Evolutionary conservation across 192 early-diverging fungal genomes (phyloP), one percentile per base, ranked within the genome.

Genomic region (Ambispora gerdemannii): DNA sequence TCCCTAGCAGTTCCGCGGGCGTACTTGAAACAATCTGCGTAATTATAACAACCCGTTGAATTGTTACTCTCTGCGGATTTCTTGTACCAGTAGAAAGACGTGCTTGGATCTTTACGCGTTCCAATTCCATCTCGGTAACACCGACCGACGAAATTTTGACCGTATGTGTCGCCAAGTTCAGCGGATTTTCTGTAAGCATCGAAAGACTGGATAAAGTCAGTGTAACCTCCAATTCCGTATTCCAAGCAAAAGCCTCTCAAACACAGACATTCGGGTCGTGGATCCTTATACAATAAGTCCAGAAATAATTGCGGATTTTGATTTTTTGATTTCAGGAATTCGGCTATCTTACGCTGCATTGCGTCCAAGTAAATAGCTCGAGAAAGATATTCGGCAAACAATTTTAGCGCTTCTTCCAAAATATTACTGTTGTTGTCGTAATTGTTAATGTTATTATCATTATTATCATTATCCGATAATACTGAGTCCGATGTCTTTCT

Each of bases 61-160:
- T 58, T 58, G 13, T 30, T 30, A 0, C 2, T 11, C 24, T 3
- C 55, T 20, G 55, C 55, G 11, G 55, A 1, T 30, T 30, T 58
- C 24, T 58, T 1, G 2, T 58, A 58, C 55, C 55, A 58, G 20
- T 27, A 4, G 24, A 58, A 58, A 30, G 55, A 20, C 6, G 53
- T 58, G 10, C 24, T 24, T n/a, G 6, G 22, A 58, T 58, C 24
- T 2, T 4, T 58, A 28, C 28, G 22, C 0, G 4, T 58, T 0
- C 55, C 55, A 2, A 58, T 58, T 1, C 55, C 55, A 1, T 58
- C 55, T 58, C 28, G 10, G 2, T 58, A 58, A 58, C 55, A 58
- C 13, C 6, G 4, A 0, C 55, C 55, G 1, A 58, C 10, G 24
- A 30, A 20, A 20, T 24, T 24, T 56, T 56, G 53, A 20, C 20